These are phyloP conservation scores for Amylocarpus encephaloides DNA, from an alignment of 2,329 filamentous ascomycete genomes.

Conservation along the genomic window DNA sequence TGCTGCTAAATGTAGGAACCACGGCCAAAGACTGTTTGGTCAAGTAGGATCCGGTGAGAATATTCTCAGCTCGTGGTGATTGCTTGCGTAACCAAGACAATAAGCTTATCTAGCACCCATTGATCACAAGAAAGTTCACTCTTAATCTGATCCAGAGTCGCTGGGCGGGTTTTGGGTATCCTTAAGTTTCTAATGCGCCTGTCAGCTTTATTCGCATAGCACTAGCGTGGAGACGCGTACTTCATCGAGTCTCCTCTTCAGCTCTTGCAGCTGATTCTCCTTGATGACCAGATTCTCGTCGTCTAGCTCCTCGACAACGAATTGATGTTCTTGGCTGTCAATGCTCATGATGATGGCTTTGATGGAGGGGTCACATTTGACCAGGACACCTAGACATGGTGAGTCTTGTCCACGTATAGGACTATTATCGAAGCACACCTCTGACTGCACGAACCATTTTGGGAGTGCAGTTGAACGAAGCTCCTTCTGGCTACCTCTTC, in stretches of 20 bases:
- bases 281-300: slow-evolving; percentile 71
- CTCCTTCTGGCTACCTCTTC: background rate
- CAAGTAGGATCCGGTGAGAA: no score
- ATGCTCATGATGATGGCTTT: slow-evolving; percentile 79
- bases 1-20: no score
- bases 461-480: background rate
- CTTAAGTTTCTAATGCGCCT: slow-evolving; percentile 23
- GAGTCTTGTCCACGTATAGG: background rate
- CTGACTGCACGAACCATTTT: slow-evolving; percentile 52
- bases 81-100: no score
- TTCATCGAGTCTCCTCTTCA: slow-evolving; percentile 64
- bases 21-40: no score
- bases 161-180: slow-evolving; percentile 24
- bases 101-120: no score
- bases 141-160: slow-evolving; percentile 5
- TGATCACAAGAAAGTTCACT: background rate
- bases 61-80: no score
- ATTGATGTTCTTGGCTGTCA: slow-evolving; percentile 62
- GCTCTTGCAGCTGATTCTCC: slow-evolving; percentile 60
- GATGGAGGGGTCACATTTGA: slow-evolving; percentile 81
- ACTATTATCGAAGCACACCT: slow-evolving; percentile 37
- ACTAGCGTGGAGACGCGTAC: slow-evolving; percentile 37
- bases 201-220: background rate
- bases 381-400: slow-evolving; percentile 54
- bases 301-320: slow-evolving; percentile 75